Evolutionary conservation across 345 rosid species (phyloP).

Genomic region (Pseudoturritis turrita): DNA sequence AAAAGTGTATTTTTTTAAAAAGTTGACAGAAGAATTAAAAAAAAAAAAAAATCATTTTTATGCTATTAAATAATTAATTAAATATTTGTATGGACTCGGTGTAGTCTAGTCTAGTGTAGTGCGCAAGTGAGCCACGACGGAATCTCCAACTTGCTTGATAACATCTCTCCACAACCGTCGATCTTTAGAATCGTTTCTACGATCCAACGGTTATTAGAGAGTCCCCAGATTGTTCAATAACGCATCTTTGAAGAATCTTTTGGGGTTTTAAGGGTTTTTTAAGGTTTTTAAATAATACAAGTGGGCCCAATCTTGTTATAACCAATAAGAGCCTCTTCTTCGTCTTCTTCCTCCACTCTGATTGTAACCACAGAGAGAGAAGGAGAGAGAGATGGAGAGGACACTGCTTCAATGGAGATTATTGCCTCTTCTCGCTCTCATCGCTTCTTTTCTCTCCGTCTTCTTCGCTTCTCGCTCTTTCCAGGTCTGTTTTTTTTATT

Average conservation of each 20-base stretch:
- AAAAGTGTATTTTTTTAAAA: too few species aligned
- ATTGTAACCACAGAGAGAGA: neutral
- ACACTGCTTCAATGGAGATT: slow-evolving; percentile 53
- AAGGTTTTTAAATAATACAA: neutral
- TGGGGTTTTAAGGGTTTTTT: neutral
- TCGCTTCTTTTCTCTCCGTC: slow-evolving; percentile 37
- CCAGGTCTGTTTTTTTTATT: slow-evolving; percentile 34
- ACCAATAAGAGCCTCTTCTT: slow-evolving; percentile 19
- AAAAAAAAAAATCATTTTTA: too few species aligned
- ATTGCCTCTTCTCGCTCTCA: slow-evolving; percentile 48
- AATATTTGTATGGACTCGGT: neutral
- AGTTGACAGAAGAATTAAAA: too few species aligned
- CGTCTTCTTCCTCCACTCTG: neutral
- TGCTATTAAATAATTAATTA: too few species aligned
- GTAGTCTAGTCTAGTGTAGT: neutral
- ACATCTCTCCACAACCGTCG: slow-evolving; percentile 5
- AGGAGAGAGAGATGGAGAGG: slow-evolving; percentile 18
- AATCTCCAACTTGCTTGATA: slow-evolving; percentile 24
- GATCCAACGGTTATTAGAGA: slow-evolving; percentile 21
- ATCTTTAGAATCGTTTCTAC: neutral
- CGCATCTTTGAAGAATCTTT: slow-evolving; percentile 14
- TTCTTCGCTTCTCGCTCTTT: slow-evolving; percentile 41
- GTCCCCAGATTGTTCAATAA: neutral
- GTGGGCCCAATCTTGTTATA: slow-evolving; percentile 5
- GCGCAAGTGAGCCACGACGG: slow-evolving; percentile 12